Percentiles rank a stretch among this genome's conserved stretches.
phyloP scores from a whole-genome alignment of 2,329 filamentous ascomycete species.

The Eutypella sp. region DNA sequence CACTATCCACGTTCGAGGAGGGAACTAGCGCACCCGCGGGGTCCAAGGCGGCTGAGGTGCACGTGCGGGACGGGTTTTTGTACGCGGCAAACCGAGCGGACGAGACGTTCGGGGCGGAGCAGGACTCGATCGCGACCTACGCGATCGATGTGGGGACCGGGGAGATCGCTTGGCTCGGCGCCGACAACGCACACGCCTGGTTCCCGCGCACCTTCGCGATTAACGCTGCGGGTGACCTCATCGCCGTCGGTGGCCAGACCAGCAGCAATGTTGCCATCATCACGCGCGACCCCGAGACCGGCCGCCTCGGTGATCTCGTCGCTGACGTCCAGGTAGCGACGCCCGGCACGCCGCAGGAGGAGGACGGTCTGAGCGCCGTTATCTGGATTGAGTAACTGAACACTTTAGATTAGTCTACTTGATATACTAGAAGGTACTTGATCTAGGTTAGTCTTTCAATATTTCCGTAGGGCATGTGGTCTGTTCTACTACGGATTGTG shows the following conservation, averaged over 20 bases:
- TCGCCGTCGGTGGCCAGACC: constrained; percentile 60
- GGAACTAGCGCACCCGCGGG: constrained; percentile 37
- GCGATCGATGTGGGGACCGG: constrained; percentile 41
- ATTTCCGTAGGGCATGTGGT: too few relatives aligned
- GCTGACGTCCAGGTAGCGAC: constrained; percentile 35
- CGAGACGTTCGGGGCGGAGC: constrained; percentile 46
- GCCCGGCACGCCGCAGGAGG: constrained; percentile 35
- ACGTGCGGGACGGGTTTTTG: constrained; percentile 48
- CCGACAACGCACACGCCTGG: constrained; percentile 51
- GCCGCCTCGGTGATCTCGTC: constrained; percentile 46
- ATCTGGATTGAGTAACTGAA: constrained; percentile 39
- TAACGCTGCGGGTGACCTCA: constrained; percentile 52
- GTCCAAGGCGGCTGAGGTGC: constrained; percentile 52
- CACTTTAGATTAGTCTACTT: background rate
- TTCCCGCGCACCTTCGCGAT: constrained; percentile 60
- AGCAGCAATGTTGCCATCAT: constrained; percentile 55
- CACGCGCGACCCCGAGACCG: constrained; percentile 47
- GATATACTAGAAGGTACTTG: too few relatives aligned
- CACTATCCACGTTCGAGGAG: constrained; percentile 40
- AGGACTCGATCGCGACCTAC: constrained; percentile 54
- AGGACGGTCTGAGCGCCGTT: constrained; percentile 44
- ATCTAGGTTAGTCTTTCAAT: too few relatives aligned
- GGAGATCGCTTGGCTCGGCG: constrained; percentile 45
- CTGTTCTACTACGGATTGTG: too few relatives aligned
- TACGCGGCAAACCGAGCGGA: constrained; percentile 60